Base-by-base conservation (phyloP, 768 basidiomycete species). In the Coprinellus micaceus region DNA sequence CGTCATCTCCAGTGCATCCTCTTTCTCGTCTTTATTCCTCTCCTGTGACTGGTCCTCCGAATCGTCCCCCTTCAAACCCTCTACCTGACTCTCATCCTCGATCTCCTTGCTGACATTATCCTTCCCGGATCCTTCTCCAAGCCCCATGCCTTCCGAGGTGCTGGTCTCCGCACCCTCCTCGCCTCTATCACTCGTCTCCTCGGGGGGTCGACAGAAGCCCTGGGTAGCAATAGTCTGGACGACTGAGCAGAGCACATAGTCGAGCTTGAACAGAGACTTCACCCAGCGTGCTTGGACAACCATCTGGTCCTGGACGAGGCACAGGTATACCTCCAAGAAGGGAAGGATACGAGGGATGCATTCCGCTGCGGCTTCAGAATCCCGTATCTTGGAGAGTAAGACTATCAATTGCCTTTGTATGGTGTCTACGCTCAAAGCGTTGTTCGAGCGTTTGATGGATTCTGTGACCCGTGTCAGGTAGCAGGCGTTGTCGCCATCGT, bases 21-120 rank as follows among this genome's bases (percentile, higher is more conserved):
- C 82, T 39, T 88, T 81, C 53, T 85, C 83, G 24, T 78, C 71
- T 15, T 74, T 64, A 15, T 79, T 72, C 7, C 77, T 71, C 10
- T 74, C 69, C 22, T 82, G 78, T 17, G 81, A 71, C 15, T 69
- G 70, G 11, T 80, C 76, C 2, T 67, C 70, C 28, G 33, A 11
- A 24, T 80, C 77, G 19, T 91, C 86, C 13, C 83, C 89, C 66
- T 86, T 82, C 22, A 98, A 75, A 0, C 97, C 97, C 64, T 99
- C 97, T 6, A 98, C 90, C 64, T 99, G 96, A 64, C 90, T 89
- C 71, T 98, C 94, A 55, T 98, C 94, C 65, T 95, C 87, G 52
- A 98, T 94, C 66, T 98, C 91, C 64, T 94, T 88, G 76, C 91
- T 94, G 55, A 94, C 88, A 64, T 98, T 89, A 67, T 96, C 83